Conservation (phyloP, 2,329 filamentous ascomycete genomes). For the Elsinoe perseae region DNA sequence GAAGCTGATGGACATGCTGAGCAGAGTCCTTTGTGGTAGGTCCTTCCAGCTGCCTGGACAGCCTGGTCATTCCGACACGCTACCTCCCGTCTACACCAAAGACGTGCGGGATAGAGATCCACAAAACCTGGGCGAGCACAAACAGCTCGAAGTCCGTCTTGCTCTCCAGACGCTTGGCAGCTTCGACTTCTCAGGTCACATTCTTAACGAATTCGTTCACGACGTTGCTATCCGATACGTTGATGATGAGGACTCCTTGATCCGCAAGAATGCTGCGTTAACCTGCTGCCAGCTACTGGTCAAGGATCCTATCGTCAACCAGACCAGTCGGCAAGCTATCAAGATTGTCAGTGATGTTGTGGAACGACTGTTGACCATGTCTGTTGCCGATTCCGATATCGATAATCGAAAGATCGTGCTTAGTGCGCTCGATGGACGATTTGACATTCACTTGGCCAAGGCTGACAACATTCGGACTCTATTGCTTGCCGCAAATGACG, state of each 20-base stretch:
- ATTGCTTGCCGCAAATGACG: slow-evolving; percentile 92
- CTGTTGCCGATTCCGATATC: slow-evolving; percentile 80
- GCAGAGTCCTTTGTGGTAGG: slow-evolving; percentile 83
- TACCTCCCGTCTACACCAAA: slow-evolving; percentile 67
- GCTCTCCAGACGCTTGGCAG: slow-evolving; percentile 94
- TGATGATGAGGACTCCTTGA: slow-evolving; percentile 88
- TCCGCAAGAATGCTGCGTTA: slow-evolving; percentile 85
- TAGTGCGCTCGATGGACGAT: slow-evolving; percentile 80
- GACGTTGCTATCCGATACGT: slow-evolving; percentile 98
- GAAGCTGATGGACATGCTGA: slow-evolving; percentile 86
- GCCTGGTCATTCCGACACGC: slow-evolving; percentile 73
- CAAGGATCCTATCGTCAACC: slow-evolving; percentile 92
- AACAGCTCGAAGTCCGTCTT: slow-evolving; percentile 81
- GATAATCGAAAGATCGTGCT: slow-evolving; percentile 85
- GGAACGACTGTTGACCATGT: slow-evolving; percentile 89
- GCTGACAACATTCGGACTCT: slow-evolving; percentile 94
- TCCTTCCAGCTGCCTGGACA: slow-evolving; percentile 89
- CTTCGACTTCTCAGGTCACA: slow-evolving; percentile 87
- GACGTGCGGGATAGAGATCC: slow-evolving; percentile 71
- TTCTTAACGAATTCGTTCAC: slow-evolving; percentile 95
- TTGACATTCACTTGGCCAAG: slow-evolving; percentile 93
- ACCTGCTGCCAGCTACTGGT: slow-evolving; percentile 98
- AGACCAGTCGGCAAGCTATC: slow-evolving; percentile 93
- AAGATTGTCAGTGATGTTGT: slow-evolving; percentile 98
- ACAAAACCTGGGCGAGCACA: slow-evolving; percentile 61